phyloP scores from a whole-genome alignment of 2,329 filamentous ascomycete species.

The Neoscytalidium dimidiatum region DNA sequence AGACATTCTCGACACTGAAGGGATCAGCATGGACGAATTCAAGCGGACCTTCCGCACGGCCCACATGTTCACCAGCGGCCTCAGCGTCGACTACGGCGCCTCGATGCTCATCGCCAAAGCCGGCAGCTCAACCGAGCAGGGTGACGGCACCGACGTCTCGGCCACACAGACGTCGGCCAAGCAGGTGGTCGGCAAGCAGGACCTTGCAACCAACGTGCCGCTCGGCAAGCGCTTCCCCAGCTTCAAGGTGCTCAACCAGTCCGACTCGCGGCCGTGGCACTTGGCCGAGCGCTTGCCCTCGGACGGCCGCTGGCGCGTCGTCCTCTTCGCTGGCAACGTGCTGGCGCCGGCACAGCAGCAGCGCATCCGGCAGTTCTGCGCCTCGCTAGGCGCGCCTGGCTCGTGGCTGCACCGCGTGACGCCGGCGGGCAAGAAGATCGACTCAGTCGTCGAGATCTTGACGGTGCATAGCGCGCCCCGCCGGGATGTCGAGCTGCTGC shows the following conservation, averaged over 20 bases:
- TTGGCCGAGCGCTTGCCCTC: conserved; percentile 58
- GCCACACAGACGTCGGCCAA: conserved; percentile 16
- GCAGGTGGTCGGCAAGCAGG: conserved; percentile 35
- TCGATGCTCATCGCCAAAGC: conserved; percentile 60
- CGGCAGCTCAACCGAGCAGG: conserved; percentile 45
- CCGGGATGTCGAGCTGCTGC: conserved; percentile 43
- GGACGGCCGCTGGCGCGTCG: conserved; percentile 61
- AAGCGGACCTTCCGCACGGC: conserved; percentile 62
- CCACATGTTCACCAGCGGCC: conserved; percentile 61
- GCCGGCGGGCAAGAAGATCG: conserved; percentile 39
- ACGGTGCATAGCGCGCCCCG: conserved; percentile 61
- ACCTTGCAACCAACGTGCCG: conserved; percentile 48
- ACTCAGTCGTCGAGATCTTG: conserved; percentile 60
- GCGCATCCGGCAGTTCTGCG: conserved; percentile 52
- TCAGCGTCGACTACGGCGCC: conserved; percentile 60
- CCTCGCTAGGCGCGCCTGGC: conserved; percentile 37
- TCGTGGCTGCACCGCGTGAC: conserved; percentile 51
- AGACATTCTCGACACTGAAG: conserved; percentile 61
- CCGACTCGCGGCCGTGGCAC: conserved; percentile 58
- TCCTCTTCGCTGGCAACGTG: conserved; percentile 65
- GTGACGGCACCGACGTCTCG: conserved; percentile 50
- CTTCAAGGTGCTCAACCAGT: conserved; percentile 62
- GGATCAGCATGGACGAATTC: conserved; percentile 65
- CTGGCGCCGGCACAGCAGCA: conserved; percentile 44
- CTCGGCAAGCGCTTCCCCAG: conserved; percentile 62